phyloP scores from a whole-genome alignment of 257 asterid genomes.

The Nicotiana undulata region DNA sequence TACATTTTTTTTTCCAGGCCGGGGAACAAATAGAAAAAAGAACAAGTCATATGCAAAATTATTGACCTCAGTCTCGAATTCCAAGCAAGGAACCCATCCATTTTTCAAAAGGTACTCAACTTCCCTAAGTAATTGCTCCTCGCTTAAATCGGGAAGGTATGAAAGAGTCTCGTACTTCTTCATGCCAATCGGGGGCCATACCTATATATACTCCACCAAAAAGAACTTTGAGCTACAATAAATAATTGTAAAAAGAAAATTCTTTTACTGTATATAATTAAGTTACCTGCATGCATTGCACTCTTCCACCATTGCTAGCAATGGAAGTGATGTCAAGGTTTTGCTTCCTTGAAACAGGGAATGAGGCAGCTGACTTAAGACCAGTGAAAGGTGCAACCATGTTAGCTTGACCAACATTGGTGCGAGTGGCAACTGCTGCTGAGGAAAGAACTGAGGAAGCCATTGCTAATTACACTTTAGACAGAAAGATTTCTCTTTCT shows the following conservation, averaged over 20 bases:
- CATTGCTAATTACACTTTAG: conserved; percentile 12
- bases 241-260: too few species aligned
- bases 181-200: conserved; percentile 34
- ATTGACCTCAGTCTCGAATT: conserved; percentile 37
- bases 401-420: conserved; percentile 31
- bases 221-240: too few species aligned
- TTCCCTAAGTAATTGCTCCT: conserved; percentile 24
- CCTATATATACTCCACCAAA: conserved; percentile 14
- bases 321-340: conserved; percentile 30
- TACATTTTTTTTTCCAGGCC: too few species aligned
- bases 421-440: conserved; percentile 21
- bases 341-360: conserved; percentile 20
- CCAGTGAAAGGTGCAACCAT: conserved; percentile 41
- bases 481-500: neutral
- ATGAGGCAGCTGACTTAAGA: conserved; percentile 26
- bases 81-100: conserved; percentile 44
- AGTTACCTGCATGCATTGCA: conserved; percentile 42
- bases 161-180: conserved; percentile 15
- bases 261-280: neutral
- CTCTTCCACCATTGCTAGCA: conserved; percentile 41
- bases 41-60: too few species aligned
- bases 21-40: too few species aligned
- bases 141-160: conserved; percentile 31
- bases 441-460: conserved; percentile 42
- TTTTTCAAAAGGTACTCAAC: conserved; percentile 37